Evolutionary conservation across 345 rosid genomes (phyloP).

Genomic region (Eucalyptus fibrosa): DNA sequence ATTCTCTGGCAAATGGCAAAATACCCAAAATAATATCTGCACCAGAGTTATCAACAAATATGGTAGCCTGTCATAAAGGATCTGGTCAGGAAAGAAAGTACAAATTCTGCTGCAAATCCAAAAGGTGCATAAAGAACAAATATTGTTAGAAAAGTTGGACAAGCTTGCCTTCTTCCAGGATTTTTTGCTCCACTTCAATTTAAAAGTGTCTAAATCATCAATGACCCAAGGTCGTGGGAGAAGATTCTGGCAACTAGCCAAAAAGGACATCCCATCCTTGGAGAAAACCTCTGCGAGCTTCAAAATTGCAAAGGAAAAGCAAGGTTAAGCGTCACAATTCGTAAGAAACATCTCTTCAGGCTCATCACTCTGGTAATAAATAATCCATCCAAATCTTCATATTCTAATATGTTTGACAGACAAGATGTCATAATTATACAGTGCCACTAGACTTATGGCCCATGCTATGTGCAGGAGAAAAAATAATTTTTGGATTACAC

Average conservation of each 20-base stretch:
- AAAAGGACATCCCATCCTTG: slow-evolving; percentile 89
- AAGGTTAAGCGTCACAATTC: neutral
- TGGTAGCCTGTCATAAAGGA: slow-evolving; percentile 52
- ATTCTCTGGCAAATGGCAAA: slow-evolving; percentile 88
- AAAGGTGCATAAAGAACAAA: neutral
- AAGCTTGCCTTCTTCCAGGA: slow-evolving; percentile 83
- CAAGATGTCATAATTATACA: neutral
- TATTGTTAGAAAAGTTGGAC: neutral
- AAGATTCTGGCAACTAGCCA: slow-evolving; percentile 91
- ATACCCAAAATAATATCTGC: slow-evolving; percentile 96
- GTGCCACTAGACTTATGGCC: neutral
- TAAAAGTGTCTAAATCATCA: slow-evolving; percentile 81
- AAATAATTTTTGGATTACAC: neutral
- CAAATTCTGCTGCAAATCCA: neutral
- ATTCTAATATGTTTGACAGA: neutral
- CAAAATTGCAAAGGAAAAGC: neutral
- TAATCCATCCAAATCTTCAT: neutral
- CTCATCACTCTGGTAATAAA: neutral
- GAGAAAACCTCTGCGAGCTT: slow-evolving; percentile 99
- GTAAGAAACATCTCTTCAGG: neutral
- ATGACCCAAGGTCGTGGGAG: slow-evolving; percentile 91
- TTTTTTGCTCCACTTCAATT: slow-evolving; percentile 73
- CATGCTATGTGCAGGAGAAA: neutral
- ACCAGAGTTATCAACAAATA: slow-evolving; percentile 96
- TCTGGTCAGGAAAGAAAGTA: neutral